These are phyloP conservation scores for Cyberlindnera mycetangii DNA, from an alignment of 805 yeast species.

Conservation along the genomic window DNA sequence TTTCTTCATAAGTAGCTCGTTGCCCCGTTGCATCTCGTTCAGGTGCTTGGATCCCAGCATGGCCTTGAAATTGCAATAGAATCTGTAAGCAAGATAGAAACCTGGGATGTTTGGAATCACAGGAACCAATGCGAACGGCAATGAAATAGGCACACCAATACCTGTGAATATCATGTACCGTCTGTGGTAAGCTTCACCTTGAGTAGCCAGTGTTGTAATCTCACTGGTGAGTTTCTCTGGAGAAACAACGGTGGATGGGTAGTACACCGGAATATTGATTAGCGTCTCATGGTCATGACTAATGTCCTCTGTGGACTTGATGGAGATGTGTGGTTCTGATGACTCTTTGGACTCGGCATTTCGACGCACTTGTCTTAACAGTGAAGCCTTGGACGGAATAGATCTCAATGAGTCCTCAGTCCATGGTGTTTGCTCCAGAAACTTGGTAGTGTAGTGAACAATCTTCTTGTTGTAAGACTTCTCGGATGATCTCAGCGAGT, in stretches of 20 bases:
- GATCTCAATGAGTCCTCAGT: slow-evolving; percentile 73
- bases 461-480: slow-evolving; percentile 54
- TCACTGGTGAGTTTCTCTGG: slow-evolving; percentile 33
- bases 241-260: slow-evolving; percentile 41
- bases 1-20: slow-evolving; percentile 36
- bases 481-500: slow-evolving; percentile 52
- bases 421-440: slow-evolving; percentile 70
- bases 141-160: slow-evolving; percentile 66
- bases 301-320: slow-evolving; percentile 11
- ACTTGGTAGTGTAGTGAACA: slow-evolving; percentile 47
- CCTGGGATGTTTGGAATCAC: slow-evolving; percentile 93
- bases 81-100: slow-evolving; percentile 74
- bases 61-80: slow-evolving; percentile 84
- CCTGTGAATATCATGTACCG: slow-evolving; percentile 53
- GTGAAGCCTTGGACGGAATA: slow-evolving; percentile 65
- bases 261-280: slow-evolving; percentile 44
- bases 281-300: slow-evolving; percentile 18
- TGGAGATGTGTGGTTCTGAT: not conserved
- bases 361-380: slow-evolving; percentile 38
- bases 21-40: slow-evolving; percentile 46
- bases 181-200: slow-evolving; percentile 50
- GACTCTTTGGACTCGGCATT: not conserved
- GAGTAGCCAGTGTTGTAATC: slow-evolving; percentile 39
- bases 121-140: slow-evolving; percentile 81
- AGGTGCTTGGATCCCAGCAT: slow-evolving; percentile 70